A percentile compares a stretch with the other conserved stretches of the same genome.
Evolutionary conservation across 371 early-diverging fungal species (phyloP).

Genomic region (Mucor sp.): DNA sequence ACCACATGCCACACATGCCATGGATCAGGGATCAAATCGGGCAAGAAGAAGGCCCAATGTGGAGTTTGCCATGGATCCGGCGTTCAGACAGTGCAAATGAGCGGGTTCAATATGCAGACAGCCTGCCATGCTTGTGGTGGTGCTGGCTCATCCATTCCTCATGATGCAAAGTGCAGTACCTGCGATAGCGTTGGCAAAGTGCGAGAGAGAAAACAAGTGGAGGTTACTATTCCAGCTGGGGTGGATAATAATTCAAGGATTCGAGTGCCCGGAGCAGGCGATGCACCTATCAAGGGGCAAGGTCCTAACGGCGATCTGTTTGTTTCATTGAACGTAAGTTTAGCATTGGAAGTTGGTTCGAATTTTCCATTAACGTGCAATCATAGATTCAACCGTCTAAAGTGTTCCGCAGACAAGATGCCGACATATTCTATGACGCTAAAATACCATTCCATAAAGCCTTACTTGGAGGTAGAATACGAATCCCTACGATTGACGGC

Average conservation of each 20-base stretch:
- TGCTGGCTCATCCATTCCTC: constrained; percentile 69
- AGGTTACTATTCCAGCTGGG: constrained; percentile 86
- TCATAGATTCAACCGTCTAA: constrained; percentile 59
- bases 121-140: constrained; percentile 86
- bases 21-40: constrained; percentile 79
- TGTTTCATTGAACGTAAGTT: constrained; percentile 42
- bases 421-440: constrained; percentile 75
- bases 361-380: background rate
- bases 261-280: constrained; percentile 79
- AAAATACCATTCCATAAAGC: constrained; percentile 83
- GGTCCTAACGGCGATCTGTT: constrained; percentile 84
- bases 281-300: constrained; percentile 76
- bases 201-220: constrained; percentile 65
- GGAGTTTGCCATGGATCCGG: constrained; percentile 84
- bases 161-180: constrained; percentile 70
- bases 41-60: constrained; percentile 70
- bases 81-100: constrained; percentile 70
- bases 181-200: constrained; percentile 86
- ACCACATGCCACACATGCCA: constrained; percentile 73
- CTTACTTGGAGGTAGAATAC: constrained; percentile 82
- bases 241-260: constrained; percentile 57
- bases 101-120: constrained; percentile 86
- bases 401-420: constrained; percentile 77
- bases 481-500: constrained; percentile 90
- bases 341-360: background rate